phyloP scores from a whole-genome alignment of 2,329 filamentous ascomycete genomes.

The Fusarium oligoseptatum region DNA sequence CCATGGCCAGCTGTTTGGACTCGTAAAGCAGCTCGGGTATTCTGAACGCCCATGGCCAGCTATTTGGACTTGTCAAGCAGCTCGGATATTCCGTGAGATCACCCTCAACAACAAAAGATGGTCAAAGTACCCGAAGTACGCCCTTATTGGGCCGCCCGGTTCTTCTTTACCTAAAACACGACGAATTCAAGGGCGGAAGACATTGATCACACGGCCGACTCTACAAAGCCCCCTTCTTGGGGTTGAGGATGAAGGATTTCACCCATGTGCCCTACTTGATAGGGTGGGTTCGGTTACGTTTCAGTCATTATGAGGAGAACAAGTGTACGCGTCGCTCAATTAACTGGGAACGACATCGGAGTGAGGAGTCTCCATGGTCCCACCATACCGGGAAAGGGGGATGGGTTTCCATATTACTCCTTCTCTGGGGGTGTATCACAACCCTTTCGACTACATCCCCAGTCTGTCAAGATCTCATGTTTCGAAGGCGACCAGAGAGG shows the following conservation, averaged over 20 bases:
- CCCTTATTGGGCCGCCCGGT: no score
- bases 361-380: neutral
- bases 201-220: no score
- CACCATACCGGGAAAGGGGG: neutral
- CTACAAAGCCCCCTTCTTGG: neutral
- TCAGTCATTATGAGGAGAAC: neutral
- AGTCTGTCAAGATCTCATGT: no score
- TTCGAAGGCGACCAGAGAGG: neutral
- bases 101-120: no score
- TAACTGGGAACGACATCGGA: neutral
- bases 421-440: neutral
- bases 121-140: no score
- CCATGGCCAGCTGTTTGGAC: slow-evolving; percentile 64
- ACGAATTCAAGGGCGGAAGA: no score
- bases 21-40: slow-evolving; percentile 58
- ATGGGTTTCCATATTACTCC: neutral
- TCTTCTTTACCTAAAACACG: no score
- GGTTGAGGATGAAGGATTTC: neutral
- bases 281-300: neutral
- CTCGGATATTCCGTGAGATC: slow-evolving; percentile 46
- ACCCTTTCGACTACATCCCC: no score
- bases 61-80: slow-evolving; percentile 65
- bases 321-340: neutral
- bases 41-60: slow-evolving; percentile 59
- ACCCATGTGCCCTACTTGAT: neutral